Conservation (phyloP, 305 asterid species). For the Plantago lanceolata region DNA sequence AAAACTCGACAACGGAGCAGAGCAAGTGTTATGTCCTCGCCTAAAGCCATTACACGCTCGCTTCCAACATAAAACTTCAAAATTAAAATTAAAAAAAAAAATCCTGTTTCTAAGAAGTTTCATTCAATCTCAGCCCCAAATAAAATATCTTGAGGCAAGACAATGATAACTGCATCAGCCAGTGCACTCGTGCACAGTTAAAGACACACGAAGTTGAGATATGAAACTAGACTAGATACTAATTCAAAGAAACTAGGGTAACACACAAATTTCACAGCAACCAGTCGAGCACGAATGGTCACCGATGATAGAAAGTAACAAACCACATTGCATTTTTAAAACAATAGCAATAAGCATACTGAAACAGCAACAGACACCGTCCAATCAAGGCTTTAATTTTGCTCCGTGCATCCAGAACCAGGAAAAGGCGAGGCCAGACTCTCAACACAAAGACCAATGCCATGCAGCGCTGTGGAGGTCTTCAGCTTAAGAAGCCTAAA, state of each 20-base stretch:
- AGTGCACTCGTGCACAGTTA: neutral
- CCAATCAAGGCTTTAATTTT: too few species aligned
- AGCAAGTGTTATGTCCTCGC: neutral
- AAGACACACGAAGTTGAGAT: neutral
- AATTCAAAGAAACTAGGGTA: neutral
- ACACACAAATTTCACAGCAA: neutral
- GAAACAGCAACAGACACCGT: neutral
- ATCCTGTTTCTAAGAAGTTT: neutral
- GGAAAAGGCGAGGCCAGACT: conserved; percentile 29
- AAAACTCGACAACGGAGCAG: neutral
- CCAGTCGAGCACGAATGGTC: neutral
- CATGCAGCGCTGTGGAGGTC: neutral
- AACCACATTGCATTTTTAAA: too few species aligned
- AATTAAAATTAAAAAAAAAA: too few species aligned
- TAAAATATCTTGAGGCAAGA: neutral
- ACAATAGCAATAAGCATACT: neutral
- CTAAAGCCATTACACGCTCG: neutral
- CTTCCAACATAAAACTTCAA: neutral
- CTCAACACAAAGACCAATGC: conserved; percentile 20
- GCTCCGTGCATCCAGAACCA: conserved; percentile 1
- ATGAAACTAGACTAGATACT: neutral
- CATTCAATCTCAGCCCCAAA: neutral
- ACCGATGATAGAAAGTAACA: neutral
- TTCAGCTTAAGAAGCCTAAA: neutral
- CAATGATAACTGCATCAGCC: neutral